Evolutionary conservation across 129 eudicot genomes (phyloP).

Genomic region (Chrysanthemum lavandulifolium): DNA sequence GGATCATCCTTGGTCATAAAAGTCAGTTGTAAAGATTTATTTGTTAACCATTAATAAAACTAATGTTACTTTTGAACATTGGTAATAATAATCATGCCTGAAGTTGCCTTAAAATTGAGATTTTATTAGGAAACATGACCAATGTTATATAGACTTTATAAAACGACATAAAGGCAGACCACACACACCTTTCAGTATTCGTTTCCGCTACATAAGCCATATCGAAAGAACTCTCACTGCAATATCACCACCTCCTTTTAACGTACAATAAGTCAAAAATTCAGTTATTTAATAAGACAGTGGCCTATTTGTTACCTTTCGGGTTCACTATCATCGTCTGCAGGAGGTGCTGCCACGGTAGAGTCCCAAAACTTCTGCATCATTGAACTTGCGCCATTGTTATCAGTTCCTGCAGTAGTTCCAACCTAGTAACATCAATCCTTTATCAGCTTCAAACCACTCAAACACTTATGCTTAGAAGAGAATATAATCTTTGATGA

Average conservation of each 20-base stretch:
- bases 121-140: background rate
- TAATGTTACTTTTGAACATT: too few species aligned
- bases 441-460: conserved; percentile 2
- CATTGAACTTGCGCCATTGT: conserved; percentile 71
- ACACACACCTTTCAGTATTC: conserved; percentile 69
- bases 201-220: conserved; percentile 65
- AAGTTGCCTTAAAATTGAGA: too few species aligned
- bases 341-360: conserved; percentile 71
- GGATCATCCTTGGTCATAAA: too few species aligned
- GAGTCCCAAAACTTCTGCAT: conserved; percentile 99
- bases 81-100: too few species aligned
- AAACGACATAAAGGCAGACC: background rate
- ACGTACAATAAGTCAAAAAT: conserved; percentile 6
- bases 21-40: too few species aligned
- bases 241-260: conserved; percentile 8
- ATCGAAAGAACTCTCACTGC: conserved; percentile 78
- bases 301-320: conserved; percentile 48
- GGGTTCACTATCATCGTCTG: conserved; percentile 73
- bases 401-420: conserved; percentile 65
- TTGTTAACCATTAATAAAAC: too few species aligned
- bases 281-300: background rate
- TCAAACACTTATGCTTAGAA: background rate
- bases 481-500: too few species aligned
- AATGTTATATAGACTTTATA: background rate
- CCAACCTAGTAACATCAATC: conserved; percentile 49